Conservation (phyloP, 2,329 filamentous ascomycete genomes). For the Phialophora expanda region DNA sequence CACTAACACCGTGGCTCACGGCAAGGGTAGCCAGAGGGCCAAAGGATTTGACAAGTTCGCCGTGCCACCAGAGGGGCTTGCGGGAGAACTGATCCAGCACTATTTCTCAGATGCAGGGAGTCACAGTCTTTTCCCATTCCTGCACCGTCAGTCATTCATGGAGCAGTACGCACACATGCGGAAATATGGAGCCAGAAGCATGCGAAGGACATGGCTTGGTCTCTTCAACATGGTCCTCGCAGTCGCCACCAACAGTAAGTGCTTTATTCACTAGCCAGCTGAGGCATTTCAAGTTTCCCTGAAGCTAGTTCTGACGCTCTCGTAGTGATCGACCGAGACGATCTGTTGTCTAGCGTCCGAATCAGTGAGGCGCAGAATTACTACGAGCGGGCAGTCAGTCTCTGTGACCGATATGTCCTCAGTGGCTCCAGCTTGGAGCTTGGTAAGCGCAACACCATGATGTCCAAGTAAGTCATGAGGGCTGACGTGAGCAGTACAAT, state of each 20-base stretch:
- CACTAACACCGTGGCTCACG: no score
- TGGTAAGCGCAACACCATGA: conserved; percentile 27
- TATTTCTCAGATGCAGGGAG: conserved; percentile 39
- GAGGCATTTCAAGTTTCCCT: no score
- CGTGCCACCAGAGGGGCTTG: neutral
- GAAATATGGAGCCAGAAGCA: conserved; percentile 31
- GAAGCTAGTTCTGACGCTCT: no score
- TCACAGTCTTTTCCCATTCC: conserved; percentile 39
- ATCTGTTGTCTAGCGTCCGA: conserved; percentile 24
- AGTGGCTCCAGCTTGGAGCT: conserved; percentile 40
- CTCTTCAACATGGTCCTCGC: conserved; percentile 42
- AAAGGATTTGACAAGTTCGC: neutral
- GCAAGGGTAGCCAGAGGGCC: no score
- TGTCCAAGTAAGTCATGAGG: neutral
- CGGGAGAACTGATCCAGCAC: conserved; percentile 29
- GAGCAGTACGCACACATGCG: conserved; percentile 38
- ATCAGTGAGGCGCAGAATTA: conserved; percentile 36
- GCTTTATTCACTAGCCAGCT: no score
- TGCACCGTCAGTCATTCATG: conserved; percentile 38
- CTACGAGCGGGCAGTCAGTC: conserved; percentile 37
- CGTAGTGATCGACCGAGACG: conserved; percentile 21
- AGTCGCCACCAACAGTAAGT: conserved; percentile 35
- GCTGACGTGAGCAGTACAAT: neutral
- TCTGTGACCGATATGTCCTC: conserved; percentile 38
- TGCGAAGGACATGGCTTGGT: conserved; percentile 42